A percentile compares a stretch with the other conserved stretches of the same genome.
Conservation (phyloP, 768 basidiomycete genomes). For the Hemileccinum rubropunctum region DNA sequence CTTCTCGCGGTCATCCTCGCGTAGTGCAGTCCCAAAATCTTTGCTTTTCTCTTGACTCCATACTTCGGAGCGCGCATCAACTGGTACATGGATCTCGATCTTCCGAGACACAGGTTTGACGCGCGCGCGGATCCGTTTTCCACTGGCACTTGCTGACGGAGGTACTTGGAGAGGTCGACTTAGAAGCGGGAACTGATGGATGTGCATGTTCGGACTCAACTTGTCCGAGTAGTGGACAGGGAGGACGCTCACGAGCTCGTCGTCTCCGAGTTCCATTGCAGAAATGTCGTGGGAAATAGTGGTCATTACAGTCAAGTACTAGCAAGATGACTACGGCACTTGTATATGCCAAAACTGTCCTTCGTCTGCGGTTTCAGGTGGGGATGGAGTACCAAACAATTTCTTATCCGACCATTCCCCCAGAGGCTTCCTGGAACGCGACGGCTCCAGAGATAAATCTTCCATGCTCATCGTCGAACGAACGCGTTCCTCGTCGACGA, state of each 20-base stretch:
- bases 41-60: constrained; percentile 73
- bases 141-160: constrained; percentile 67
- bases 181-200: constrained; percentile 81
- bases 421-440: background rate
- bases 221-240: constrained; percentile 71
- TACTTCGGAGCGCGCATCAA: constrained; percentile 77
- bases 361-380: constrained; percentile 3
- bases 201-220: constrained; percentile 60
- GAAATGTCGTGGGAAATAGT: constrained; percentile 18
- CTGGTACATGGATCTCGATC: constrained; percentile 77
- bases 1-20: constrained; percentile 77
- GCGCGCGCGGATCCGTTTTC: constrained; percentile 75
- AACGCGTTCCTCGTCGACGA: background rate
- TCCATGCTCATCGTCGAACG: constrained; percentile 7
- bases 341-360: background rate
- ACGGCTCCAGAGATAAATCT: constrained; percentile 1
- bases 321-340: background rate
- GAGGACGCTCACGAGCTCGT: constrained; percentile 63
- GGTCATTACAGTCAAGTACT: background rate
- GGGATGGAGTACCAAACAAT: background rate
- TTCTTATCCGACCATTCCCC: constrained; percentile 10
- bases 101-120: constrained; percentile 60
- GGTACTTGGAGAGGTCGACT: constrained; percentile 72
- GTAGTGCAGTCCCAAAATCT: constrained; percentile 60
- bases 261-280: constrained; percentile 35